These are phyloP conservation scores for Myxozyma monticola DNA, from an alignment of 805 yeast species.

Conservation along the genomic window DNA sequence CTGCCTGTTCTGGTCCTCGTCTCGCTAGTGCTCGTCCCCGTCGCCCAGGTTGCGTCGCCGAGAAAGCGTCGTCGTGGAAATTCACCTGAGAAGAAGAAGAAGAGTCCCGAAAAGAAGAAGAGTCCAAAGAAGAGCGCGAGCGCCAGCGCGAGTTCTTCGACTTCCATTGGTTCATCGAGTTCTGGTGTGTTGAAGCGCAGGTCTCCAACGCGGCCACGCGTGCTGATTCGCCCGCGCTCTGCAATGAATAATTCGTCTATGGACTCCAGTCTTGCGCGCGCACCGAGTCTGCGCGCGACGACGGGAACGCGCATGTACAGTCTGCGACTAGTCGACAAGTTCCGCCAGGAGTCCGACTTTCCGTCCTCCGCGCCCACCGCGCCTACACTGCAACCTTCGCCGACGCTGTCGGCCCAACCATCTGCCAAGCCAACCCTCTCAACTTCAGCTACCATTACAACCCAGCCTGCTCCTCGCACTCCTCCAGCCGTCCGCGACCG, in stretches of 20 bases:
- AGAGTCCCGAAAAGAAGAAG: neutral
- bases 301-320: constrained; percentile 23
- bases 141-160: neutral
- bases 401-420: constrained; percentile 1
- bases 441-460: neutral
- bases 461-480: neutral
- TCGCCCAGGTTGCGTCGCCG: constrained; percentile 9
- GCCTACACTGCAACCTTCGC: neutral
- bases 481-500: constrained; percentile 11
- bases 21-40: constrained; percentile 6
- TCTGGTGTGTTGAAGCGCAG: neutral
- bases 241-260: neutral
- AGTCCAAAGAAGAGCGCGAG: neutral
- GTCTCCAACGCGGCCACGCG: neutral
- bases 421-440: constrained; percentile 5
- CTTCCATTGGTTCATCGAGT: neutral
- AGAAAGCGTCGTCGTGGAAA: constrained; percentile 11
- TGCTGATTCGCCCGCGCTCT: neutral
- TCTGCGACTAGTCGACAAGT: constrained; percentile 25
- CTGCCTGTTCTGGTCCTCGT: constrained; percentile 16
- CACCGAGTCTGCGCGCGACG: constrained; percentile 23
- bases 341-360: constrained; percentile 9
- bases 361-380: neutral
- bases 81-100: neutral
- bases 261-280: constrained; percentile 8